These are phyloP conservation scores for Yamadazyma tumulicola DNA, from an alignment of 805 yeast species.

Conservation along the genomic window DNA sequence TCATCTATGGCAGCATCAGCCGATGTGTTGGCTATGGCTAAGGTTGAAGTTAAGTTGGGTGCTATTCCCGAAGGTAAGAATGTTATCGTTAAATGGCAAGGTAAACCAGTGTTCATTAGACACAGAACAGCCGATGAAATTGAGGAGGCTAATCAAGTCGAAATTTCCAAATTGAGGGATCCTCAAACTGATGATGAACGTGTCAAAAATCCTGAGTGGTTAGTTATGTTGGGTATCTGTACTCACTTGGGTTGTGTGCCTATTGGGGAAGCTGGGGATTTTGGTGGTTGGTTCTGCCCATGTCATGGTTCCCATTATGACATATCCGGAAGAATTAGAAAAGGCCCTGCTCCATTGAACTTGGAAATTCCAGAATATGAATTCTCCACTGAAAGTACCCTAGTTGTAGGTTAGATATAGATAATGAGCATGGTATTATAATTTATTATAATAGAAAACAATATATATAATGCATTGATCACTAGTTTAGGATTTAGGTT, in stretches of 20 bases:
- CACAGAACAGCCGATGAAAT: conserved; percentile 95
- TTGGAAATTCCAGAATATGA: conserved; percentile 93
- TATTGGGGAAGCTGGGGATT: conserved; percentile 99
- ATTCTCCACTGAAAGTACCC: conserved; percentile 72
- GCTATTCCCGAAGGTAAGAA: conserved; percentile 97
- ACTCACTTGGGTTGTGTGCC: conserved; percentile 99
- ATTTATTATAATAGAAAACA: too few species aligned
- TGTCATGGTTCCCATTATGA: conserved; percentile 99
- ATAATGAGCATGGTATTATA: not conserved
- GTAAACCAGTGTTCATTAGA: conserved; percentile 99
- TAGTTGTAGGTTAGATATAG: conserved; percentile 72
- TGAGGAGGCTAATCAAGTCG: conserved; percentile 86
- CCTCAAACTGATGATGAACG: conserved; percentile 93
- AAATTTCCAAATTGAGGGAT: conserved; percentile 78
- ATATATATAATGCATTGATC: not conserved
- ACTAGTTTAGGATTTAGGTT: too few species aligned
- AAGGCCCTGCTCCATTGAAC: conserved; percentile 99
- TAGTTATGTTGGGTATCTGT: conserved; percentile 98
- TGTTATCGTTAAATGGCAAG: conserved; percentile 99
- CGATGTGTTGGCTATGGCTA: conserved; percentile 98
- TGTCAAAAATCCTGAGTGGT: conserved; percentile 97
- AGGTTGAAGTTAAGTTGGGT: conserved; percentile 92
- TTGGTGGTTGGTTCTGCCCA: conserved; percentile 99
- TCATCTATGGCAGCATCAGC: conserved; percentile 96
- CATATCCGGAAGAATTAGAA: conserved; percentile 99